These are phyloP conservation scores for Pythium biforme DNA, from an alignment of 352 stramenopile genomes.

Conservation along the genomic window DNA sequence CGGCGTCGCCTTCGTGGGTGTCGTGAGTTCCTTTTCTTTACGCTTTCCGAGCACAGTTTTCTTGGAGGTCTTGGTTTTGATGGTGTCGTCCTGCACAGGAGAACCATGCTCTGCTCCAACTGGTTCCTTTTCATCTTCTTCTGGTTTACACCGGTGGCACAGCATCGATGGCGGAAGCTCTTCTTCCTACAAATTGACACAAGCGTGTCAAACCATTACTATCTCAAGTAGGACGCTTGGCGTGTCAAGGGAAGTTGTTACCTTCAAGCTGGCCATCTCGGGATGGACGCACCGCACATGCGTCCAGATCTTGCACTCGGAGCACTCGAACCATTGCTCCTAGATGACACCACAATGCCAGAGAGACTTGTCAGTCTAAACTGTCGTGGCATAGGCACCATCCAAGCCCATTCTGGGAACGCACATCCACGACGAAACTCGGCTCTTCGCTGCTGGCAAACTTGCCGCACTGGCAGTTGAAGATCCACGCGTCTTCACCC, in stretches of 20 bases:
- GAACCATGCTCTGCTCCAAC: slow-evolving; percentile 2
- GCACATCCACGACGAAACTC: slow-evolving; percentile 52
- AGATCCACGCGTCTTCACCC: slow-evolving; percentile 62
- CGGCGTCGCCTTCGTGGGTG: slow-evolving; percentile 34
- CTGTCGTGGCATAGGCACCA: not conserved
- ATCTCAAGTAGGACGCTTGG: not conserved
- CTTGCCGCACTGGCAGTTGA: slow-evolving; percentile 67
- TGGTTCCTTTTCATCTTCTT: slow-evolving; percentile 15
- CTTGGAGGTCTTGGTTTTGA: not conserved
- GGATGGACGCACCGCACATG: slow-evolving; percentile 71
- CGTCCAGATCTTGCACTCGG: slow-evolving; percentile 71
- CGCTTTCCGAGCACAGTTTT: slow-evolving; percentile 4
- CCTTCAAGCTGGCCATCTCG: slow-evolving; percentile 31
- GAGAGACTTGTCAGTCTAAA: too few species aligned
- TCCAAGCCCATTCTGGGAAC: not conserved
- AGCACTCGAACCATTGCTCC: slow-evolving; percentile 85
- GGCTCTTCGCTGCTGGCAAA: slow-evolving; percentile 62
- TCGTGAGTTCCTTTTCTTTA: slow-evolving; percentile 20
- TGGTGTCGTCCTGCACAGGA: not conserved
- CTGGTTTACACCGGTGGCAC: slow-evolving; percentile 45
- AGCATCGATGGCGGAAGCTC: slow-evolving; percentile 49
- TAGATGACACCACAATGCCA: slow-evolving; percentile 23
- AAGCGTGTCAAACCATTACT: not conserved
- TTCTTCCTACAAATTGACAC: slow-evolving; percentile 23
- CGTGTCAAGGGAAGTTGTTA: slow-evolving; percentile 18